Evolutionary conservation across 164 flowering plant genomes (phyloP), one percentile per base, ranked within the genome.

Genomic region (Malania oleifera): DNA sequence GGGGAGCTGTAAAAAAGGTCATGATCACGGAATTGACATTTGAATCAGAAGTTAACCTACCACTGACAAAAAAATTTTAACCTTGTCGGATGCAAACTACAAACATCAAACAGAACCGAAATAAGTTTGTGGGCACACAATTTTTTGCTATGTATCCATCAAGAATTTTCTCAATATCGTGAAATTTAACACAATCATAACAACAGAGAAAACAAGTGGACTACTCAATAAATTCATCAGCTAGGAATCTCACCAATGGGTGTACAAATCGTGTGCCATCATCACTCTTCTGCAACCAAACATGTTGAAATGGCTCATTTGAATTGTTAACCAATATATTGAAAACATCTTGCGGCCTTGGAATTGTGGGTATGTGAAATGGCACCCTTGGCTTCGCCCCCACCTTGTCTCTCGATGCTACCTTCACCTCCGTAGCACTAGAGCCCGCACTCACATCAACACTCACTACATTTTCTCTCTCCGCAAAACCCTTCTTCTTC

Each of bases 231-330:
- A 27, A 44, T 44, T 57, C 39, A 20, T 22, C 8, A 34, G 15
- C 5, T 14, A 64, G 37, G 38, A 47, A 47, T 73, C 89, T 70
- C 44, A 90, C 99, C 93, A 89, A 57, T 19, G 98, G 99, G 75
- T 95, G 99, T 43, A 88, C 48, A 59, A 72, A 69, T 67, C 81
- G 69, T 52, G 61, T 70, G 7, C 78, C 90, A 64, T 95, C 99
- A 57, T 95, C 93, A 61, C 80, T 80, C 77, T 62, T 87, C 73
- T 82, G 73, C 85, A 95, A 63, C 98, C 93, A 89, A 40, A 91
- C 96, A 72, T 95, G 99, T 60, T 89, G 78, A 66, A 85, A 91
- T 0, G 93, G 95, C 75, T 77, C 75, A 59, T 95, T 95, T 7
- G 77, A 45, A 70, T 95, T 95, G 56, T 95, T 80, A 60, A 87